phyloP scores from a whole-genome alignment of 306 rosid species.

The Quercus cerris region DNA sequence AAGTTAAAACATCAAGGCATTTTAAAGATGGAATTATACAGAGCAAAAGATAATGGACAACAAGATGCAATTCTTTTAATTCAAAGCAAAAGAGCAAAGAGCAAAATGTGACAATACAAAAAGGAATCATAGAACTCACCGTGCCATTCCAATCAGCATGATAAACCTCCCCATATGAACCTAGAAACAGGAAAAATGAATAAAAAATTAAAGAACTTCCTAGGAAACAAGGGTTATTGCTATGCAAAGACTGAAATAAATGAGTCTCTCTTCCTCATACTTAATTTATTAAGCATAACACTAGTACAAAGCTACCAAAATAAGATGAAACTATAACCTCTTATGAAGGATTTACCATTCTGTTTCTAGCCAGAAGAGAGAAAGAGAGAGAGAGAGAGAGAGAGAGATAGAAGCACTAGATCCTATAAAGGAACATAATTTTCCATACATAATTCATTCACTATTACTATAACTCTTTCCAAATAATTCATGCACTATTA shows the following conservation, averaged over 20 bases:
- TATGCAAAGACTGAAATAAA: neutral
- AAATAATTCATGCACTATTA: neutral
- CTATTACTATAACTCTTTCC: neutral
- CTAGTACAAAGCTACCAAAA: neutral
- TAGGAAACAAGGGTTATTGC: neutral
- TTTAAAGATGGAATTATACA: neutral
- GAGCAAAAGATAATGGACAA: slow-evolving; percentile 8
- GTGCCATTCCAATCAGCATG: slow-evolving; percentile 99
- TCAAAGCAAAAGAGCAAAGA: slow-evolving; percentile 7
- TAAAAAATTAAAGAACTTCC: slow-evolving; percentile 8
- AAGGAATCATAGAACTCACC: slow-evolving; percentile 54
- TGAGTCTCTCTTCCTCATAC: neutral
- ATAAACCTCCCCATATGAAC: slow-evolving; percentile 98
- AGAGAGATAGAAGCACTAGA: neutral
- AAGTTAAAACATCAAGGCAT: neutral
- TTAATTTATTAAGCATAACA: neutral
- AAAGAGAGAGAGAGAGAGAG: neutral
- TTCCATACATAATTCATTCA: neutral
- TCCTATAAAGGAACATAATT: neutral
- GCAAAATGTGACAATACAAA: neutral
- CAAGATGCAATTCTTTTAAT: neutral
- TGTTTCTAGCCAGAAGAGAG: neutral
- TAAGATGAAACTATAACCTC: neutral
- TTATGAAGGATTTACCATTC: neutral
- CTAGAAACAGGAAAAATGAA: slow-evolving; percentile 42